Conservation (phyloP, 495 filamentous ascomycete genomes). For the Achaetomiella virescens region DNA sequence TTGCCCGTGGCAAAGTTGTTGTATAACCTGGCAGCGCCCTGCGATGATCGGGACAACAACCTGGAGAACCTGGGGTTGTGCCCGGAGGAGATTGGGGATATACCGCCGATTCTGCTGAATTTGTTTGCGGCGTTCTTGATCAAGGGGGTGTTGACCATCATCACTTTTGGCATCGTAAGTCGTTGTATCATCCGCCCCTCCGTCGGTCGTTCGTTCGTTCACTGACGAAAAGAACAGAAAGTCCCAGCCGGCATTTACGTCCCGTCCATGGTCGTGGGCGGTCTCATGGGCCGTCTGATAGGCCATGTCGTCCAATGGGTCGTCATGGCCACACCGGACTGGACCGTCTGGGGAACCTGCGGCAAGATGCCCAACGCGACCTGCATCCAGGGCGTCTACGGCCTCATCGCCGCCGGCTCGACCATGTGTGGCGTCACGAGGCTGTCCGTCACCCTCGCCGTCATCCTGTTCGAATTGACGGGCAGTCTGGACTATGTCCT, state of each 20-base stretch:
- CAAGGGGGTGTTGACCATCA: slow-evolving; percentile 78
- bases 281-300: slow-evolving; percentile 81
- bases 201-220: neutral
- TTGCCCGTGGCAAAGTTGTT: slow-evolving; percentile 85
- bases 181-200: neutral
- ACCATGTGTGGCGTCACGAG: slow-evolving; percentile 98
- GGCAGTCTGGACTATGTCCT: slow-evolving; percentile 92
- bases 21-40: slow-evolving; percentile 84
- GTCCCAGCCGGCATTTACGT: slow-evolving; percentile 96
- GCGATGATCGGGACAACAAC: slow-evolving; percentile 48
- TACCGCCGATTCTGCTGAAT: slow-evolving; percentile 61
- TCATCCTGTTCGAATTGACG: slow-evolving; percentile 94
- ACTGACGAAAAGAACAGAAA: slow-evolving; percentile 43
- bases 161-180: slow-evolving; percentile 76
- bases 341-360: slow-evolving; percentile 67
- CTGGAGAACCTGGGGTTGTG: slow-evolving; percentile 69
- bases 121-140: slow-evolving; percentile 77
- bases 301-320: slow-evolving; percentile 83
- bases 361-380: slow-evolving; percentile 61
- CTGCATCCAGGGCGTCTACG: slow-evolving; percentile 93
- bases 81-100: slow-evolving; percentile 62
- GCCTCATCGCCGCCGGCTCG: slow-evolving; percentile 86
- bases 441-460: slow-evolving; percentile 86
- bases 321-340: slow-evolving; percentile 64
- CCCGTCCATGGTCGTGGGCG: slow-evolving; percentile 96